Base-by-base conservation (phyloP, 78 protist species). In the Polysphondylium violaceum region DNA sequence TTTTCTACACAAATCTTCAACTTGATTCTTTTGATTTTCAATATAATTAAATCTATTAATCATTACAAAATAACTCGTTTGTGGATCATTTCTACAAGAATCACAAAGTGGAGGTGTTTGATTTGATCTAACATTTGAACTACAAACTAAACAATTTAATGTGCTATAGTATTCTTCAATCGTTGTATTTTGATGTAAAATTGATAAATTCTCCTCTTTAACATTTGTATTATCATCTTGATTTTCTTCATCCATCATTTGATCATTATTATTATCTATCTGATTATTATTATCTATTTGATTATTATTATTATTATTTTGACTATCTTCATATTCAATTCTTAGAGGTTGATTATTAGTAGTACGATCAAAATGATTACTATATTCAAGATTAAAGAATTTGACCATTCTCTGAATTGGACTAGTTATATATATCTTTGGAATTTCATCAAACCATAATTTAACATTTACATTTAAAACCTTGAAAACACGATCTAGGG, bases 401-500 rank as follows among this genome's bases (percentile, higher is more conserved):
- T 63, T 72, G 7, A 33, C 41, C 41, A 75, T 73, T 43, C 77
- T 44, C 36, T 87, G 87, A 55, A 51, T 55, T 21, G 83, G 76
- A 12, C 85, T 68, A 6, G 53, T 5, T 21, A 61, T 14, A 40
- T 25, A 60, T 33, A 58, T 73, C 58, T 77, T 91, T 41, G 95
- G 90, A 43, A 79, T 35, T 7, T 74, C 38, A 19, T 60, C 27
- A 27, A 74, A 91, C 95, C 95, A 91, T 40, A 55, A 40, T 44
- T 43, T 77, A 12, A 91, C 64, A 31, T 95, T 93, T 16, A 72
- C 97, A 1, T 97, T 97, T 36, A 94, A 86, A 21, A 96, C 53
- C 17, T 79, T 61, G 12, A 97, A 75, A 41, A 97, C 41, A 35
- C 98, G 63, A 9, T 74, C 95, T 0, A 97, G 78, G 1, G 98